These are phyloP conservation scores for Colletotrichum filicis DNA, from an alignment of 2,329 filamentous ascomycete species.

Conservation along the genomic window DNA sequence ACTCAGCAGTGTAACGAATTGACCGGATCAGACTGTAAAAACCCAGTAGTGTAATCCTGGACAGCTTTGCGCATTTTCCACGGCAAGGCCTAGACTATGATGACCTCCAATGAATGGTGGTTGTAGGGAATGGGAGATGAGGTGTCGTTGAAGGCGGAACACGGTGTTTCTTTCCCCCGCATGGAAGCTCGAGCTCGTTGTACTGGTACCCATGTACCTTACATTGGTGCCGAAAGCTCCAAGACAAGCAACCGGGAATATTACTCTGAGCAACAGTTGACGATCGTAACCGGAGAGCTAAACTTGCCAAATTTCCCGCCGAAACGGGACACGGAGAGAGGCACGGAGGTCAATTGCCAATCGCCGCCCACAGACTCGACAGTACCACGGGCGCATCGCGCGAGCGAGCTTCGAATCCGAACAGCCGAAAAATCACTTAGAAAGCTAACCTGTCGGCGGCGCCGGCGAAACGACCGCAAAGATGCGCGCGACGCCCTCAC, in stretches of 20 bases:
- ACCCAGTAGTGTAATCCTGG: neutral
- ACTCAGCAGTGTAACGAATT: neutral
- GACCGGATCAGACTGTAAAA: neutral
- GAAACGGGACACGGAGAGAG: neutral
- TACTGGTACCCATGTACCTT: neutral
- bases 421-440: neutral
- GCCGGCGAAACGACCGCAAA: slow-evolving; percentile 31
- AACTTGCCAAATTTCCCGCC: neutral
- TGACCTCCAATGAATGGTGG: neutral
- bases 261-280: neutral
- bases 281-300: neutral
- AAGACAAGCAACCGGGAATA: neutral
- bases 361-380: neutral
- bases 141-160: neutral
- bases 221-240: slow-evolving; percentile 1
- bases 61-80: neutral
- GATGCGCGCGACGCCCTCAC: slow-evolving; percentile 60
- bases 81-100: neutral
- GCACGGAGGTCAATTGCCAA: neutral
- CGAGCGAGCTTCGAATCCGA: neutral
- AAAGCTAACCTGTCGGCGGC: neutral
- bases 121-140: neutral
- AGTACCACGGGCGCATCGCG: neutral
- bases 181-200: slow-evolving; percentile 8
- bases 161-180: slow-evolving; percentile 27